Conservation (phyloP, 352 stramenopile genomes). For the Peronospora destructor region DNA sequence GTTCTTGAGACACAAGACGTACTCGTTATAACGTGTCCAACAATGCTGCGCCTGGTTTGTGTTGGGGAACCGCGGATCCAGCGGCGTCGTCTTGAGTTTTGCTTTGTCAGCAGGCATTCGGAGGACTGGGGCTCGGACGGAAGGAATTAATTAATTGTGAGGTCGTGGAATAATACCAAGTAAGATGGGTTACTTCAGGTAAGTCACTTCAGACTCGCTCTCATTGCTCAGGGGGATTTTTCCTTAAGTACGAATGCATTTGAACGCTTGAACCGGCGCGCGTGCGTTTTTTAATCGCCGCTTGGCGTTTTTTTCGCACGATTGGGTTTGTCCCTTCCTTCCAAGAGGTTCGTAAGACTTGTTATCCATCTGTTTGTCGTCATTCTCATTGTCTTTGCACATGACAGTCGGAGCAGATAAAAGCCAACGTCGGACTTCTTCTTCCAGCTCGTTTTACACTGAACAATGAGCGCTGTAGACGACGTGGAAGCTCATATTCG, state of each 20-base stretch:
- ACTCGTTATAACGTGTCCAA: constrained; percentile 96
- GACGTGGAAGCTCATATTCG: constrained; percentile 53
- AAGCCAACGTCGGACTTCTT: not conserved
- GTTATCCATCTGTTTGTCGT: not conserved
- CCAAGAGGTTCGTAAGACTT: not conserved
- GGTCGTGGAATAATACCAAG: too few relatives aligned
- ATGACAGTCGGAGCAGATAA: not conserved
- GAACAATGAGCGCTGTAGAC: constrained; percentile 56
- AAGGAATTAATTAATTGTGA: constrained; percentile 21
- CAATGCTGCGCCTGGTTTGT: constrained; percentile 84
- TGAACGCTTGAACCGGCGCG: too few relatives aligned
- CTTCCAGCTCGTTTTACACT: too few relatives aligned
- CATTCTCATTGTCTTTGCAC: too few relatives aligned
- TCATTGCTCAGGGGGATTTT: too few relatives aligned
- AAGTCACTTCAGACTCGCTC: too few relatives aligned
- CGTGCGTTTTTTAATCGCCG: too few relatives aligned
- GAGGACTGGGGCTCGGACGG: constrained; percentile 6
- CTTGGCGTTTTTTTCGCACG: too few relatives aligned
- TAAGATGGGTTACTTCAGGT: too few relatives aligned
- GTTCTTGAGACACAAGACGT: constrained; percentile 93
- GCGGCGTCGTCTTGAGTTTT: constrained; percentile 77
- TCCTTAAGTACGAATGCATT: too few relatives aligned
- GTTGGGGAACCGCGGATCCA: constrained; percentile 85
- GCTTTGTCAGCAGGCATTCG: constrained; percentile 39
- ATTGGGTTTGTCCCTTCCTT: too few relatives aligned